Evolutionary conservation across 2,329 filamentous ascomycete genomes (phyloP), one percentile per base, ranked within the genome.

Genomic region (Talaromyces amestolkiae): DNA sequence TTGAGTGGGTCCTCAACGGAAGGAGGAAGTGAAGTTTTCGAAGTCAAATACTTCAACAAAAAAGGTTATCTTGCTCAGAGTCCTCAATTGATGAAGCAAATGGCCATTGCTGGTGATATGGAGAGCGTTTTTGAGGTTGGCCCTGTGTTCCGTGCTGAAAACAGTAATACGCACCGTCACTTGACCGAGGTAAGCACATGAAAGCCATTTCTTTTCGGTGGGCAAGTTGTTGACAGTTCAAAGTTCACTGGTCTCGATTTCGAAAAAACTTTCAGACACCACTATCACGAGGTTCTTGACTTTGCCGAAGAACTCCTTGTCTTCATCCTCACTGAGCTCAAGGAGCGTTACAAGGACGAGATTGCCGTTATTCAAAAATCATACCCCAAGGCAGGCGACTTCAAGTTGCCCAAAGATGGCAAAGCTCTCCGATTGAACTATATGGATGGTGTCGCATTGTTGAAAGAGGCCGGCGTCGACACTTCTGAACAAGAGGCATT

Each of bases 1-100:
- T 84, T 99, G 51, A 91, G 96, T 64, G 93, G 90, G 59, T 91
- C 94, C 15, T 91, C 95, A 4, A 95, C 92, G 3, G 95, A 99
- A 81, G 94, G 95, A 72, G 95, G 95, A 69, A 89, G 89, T 70
- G 96, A 94, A 75, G 94, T 98, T 47, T 98, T 99, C 78, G 85
- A 89, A 72, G 83, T 98, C 71, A 89, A 89, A 51, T 98, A 98
- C 81, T 98, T 98, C 77, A 91, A 90, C 70, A 87, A 90, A 74
- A 87, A 90, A 69, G 94, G 92, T 31, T 89, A 84, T 74, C 80
- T 89, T 47, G 86, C 87, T 2, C 87, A 89, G 72, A 86, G 84
- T 45, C 87, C 87, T 8, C 87, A 89, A 72, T 80, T 89, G 68
- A 86, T 87, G 80, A 89, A 89, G 80, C 87, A 89, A 73, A 89